A percentile compares a stretch with the other conserved stretches of the same genome.
These are phyloP conservation scores for Beauveria rudraprayagi DNA, from an alignment of 2,329 filamentous ascomycete species.

Conservation along the genomic window DNA sequence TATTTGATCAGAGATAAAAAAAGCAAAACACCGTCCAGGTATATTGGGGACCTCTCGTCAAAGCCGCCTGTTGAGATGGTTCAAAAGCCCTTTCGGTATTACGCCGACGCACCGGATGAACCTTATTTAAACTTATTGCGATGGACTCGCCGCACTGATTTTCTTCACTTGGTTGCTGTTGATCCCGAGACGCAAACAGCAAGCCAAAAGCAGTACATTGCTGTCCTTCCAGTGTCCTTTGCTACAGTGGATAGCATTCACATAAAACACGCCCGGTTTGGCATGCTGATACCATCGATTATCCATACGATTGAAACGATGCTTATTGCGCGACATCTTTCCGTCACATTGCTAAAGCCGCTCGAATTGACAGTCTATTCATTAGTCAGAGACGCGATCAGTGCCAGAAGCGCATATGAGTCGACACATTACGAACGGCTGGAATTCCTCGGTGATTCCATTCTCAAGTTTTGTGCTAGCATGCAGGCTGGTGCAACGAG, in stretches of 20 bases:
- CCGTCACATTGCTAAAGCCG: slow-evolving; percentile 21
- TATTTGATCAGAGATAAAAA: slow-evolving; percentile 34
- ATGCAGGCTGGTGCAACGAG: slow-evolving; percentile 52
- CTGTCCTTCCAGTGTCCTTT: slow-evolving; percentile 37
- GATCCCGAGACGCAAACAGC: slow-evolving; percentile 13
- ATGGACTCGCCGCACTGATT: slow-evolving; percentile 50
- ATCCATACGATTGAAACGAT: slow-evolving; percentile 59
- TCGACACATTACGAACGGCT: slow-evolving; percentile 68
- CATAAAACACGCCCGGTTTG: slow-evolving; percentile 38
- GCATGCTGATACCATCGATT: slow-evolving; percentile 64
- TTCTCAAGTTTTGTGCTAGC: slow-evolving; percentile 68
- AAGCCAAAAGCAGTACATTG: slow-evolving; percentile 34
- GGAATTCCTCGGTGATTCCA: slow-evolving; percentile 79
- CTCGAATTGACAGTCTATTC: slow-evolving; percentile 45
- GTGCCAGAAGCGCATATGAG: slow-evolving; percentile 52
- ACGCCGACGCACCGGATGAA: slow-evolving; percentile 33
- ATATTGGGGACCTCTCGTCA: slow-evolving; percentile 29
- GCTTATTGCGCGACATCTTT: slow-evolving; percentile 55
- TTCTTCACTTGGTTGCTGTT: slow-evolving; percentile 38
- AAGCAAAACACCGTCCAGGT: slow-evolving; percentile 31
- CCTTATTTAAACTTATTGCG: slow-evolving; percentile 41
- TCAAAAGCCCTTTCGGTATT: slow-evolving; percentile 27
- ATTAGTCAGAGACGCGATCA: slow-evolving; percentile 62
- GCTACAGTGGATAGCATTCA: slow-evolving; percentile 44
- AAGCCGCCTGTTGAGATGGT: slow-evolving; percentile 38